phyloP scores from a whole-genome alignment of 2,329 filamentous ascomycete genomes.

The Monilinia vaccinii-corymbosi region DNA sequence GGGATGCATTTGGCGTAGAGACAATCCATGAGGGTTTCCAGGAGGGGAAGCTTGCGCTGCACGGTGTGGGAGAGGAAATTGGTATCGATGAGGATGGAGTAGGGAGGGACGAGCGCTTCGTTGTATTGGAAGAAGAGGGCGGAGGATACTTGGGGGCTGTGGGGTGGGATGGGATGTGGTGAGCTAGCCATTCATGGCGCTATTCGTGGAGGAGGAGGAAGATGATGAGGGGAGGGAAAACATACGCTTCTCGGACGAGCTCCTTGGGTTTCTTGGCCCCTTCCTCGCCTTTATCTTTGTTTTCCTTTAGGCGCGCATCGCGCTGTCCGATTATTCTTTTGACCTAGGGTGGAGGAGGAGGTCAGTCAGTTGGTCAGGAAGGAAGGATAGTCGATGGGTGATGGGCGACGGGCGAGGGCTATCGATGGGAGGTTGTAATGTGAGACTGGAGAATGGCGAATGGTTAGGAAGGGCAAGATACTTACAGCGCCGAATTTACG shows the following conservation, averaged over 20 bases:
- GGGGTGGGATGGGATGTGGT: not conserved
- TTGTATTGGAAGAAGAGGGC: slow-evolving; percentile 87
- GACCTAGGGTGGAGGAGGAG: slow-evolving; percentile 37
- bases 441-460: no score
- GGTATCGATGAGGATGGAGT: slow-evolving; percentile 63
- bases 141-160: slow-evolving; percentile 70
- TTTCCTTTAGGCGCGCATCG: slow-evolving; percentile 75
- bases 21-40: slow-evolving; percentile 87
- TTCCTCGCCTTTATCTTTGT: slow-evolving; percentile 58
- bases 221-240: not conserved
- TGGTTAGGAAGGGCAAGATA: slow-evolving; percentile 5
- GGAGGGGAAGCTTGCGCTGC: slow-evolving; percentile 77
- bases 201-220: no score
- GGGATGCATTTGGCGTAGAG: slow-evolving; percentile 87
- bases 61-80: slow-evolving; percentile 90
- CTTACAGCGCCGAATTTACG: slow-evolving; percentile 74
- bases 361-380: no score
- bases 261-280: slow-evolving; percentile 52
- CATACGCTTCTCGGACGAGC: slow-evolving; percentile 63
- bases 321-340: slow-evolving; percentile 77
- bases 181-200: slow-evolving; percentile 10
- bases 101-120: slow-evolving; percentile 74
- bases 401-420: no score
- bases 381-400: no score
- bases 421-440: slow-evolving; percentile 13